Percentiles rank a stretch among this genome's conserved stretches.
Conservation (phyloP, 202 grass and related monocot genomes). For the Schoenoplectus tabernaemontani region DNA sequence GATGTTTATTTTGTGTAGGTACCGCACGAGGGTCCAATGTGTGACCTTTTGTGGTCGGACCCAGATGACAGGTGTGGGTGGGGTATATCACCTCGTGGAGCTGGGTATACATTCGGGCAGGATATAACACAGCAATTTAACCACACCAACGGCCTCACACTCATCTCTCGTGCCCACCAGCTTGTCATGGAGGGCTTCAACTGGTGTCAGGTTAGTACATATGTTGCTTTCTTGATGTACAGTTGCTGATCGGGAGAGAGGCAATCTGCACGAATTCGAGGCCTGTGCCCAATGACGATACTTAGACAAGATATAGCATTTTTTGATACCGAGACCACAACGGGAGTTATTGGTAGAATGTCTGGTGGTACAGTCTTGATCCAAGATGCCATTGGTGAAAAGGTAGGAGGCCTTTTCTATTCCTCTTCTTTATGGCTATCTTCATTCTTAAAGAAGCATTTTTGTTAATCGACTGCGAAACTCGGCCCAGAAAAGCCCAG, state of each 20-base stretch:
- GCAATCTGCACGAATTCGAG: slow-evolving; percentile 64
- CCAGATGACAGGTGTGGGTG: slow-evolving; percentile 90
- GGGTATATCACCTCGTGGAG: slow-evolving; percentile 94
- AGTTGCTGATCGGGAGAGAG: slow-evolving; percentile 75
- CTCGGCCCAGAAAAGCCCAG: no score
- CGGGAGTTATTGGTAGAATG: slow-evolving; percentile 69
- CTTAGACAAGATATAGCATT: slow-evolving; percentile 66
- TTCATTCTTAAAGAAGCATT: background rate
- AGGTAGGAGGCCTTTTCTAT: slow-evolving; percentile 29
- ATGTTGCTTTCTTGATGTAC: slow-evolving; percentile 1
- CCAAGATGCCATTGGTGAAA: slow-evolving; percentile 86
- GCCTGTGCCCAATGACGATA: slow-evolving; percentile 63
- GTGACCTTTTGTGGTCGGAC: no score
- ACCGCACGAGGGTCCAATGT: slow-evolving; percentile 97
- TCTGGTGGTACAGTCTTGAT: slow-evolving; percentile 70
- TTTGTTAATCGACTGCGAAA: no score
- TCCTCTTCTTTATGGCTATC: no score
- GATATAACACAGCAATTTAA: slow-evolving; percentile 95
- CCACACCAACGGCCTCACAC: slow-evolving; percentile 91
- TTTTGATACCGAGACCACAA: slow-evolving; percentile 57
- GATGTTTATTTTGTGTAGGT: slow-evolving; percentile 39
- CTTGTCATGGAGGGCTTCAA: slow-evolving; percentile 99
- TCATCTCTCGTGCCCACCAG: no score
- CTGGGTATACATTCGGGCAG: slow-evolving; percentile 89
- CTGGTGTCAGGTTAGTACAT: slow-evolving; percentile 75